Percentiles rank a stretch among this genome's conserved stretches.
phyloP scores from a whole-genome alignment of 257 asterid genomes.

The Solanum appendiculatum region DNA sequence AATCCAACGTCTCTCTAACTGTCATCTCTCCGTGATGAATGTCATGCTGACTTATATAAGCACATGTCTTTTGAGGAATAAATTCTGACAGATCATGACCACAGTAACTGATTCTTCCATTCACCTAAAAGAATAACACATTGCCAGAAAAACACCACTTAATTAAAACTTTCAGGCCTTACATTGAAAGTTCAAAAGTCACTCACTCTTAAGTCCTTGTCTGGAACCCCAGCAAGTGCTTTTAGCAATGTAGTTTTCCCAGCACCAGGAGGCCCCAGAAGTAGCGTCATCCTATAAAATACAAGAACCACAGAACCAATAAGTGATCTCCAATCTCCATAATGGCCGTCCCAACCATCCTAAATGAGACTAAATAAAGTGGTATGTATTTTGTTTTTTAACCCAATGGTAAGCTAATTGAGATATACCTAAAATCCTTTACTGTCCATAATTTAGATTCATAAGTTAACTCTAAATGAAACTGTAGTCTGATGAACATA shows the following conservation, averaged over 20 bases:
- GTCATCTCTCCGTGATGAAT: slow-evolving; percentile 97
- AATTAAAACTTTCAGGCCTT: neutral
- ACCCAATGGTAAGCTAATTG: neutral
- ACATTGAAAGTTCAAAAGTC: neutral
- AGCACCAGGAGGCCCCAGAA: slow-evolving; percentile 89
- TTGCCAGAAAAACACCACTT: neutral
- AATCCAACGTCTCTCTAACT: slow-evolving; percentile 73
- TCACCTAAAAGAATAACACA: slow-evolving; percentile 22
- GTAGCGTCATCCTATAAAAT: slow-evolving; percentile 67
- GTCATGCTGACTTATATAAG: slow-evolving; percentile 86
- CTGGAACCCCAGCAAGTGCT: slow-evolving; percentile 75
- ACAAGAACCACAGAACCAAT: neutral
- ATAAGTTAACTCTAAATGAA: neutral
- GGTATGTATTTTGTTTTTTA: no score
- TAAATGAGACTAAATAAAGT: neutral
- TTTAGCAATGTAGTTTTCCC: slow-evolving; percentile 77
- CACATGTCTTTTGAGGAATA: slow-evolving; percentile 82
- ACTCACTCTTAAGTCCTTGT: slow-evolving; percentile 41
- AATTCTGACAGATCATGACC: slow-evolving; percentile 81
- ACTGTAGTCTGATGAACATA: slow-evolving; percentile 13
- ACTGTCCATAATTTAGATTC: neutral
- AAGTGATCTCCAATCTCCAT: neutral
- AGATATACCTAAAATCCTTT: neutral
- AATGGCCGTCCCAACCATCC: neutral
- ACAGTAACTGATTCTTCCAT: slow-evolving; percentile 69